A percentile compares a stretch with the other conserved stretches of the same genome.
phyloP scores from a whole-genome alignment of 768 basidiomycete genomes.

The Phanerochaete carnosa region DNA sequence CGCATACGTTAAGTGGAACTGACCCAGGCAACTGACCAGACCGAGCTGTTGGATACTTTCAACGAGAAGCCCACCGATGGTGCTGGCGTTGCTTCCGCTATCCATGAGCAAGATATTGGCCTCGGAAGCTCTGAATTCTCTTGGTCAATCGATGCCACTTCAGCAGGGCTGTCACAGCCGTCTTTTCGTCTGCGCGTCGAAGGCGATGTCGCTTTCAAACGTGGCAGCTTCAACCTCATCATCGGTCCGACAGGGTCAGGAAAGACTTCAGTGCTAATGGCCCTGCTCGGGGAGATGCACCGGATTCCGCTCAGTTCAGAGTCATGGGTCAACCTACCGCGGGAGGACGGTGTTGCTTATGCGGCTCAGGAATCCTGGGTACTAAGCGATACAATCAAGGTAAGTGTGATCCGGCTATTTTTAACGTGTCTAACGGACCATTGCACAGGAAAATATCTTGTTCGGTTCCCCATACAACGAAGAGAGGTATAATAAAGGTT shows the following conservation, averaged over 20 bases:
- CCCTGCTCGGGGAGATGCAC: conserved; percentile 34
- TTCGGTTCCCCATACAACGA: not conserved
- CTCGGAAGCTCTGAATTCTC: conserved; percentile 26
- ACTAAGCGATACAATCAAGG: conserved; percentile 40
- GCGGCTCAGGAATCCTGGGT: conserved; percentile 50
- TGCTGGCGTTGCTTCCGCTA: conserved; percentile 3
- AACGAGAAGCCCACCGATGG: not conserved
- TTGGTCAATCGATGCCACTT: conserved; percentile 19
- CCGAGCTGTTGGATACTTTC: conserved; percentile 29
- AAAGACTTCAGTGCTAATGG: conserved; percentile 32
- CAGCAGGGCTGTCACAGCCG: conserved; percentile 14
- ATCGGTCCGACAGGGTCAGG: conserved; percentile 29
- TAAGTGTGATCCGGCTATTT: not conserved
- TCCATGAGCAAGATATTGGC: conserved; percentile 14
- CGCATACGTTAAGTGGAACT: not conserved
- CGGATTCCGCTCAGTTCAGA: conserved; percentile 26
- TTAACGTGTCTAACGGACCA: not conserved
- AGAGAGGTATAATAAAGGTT: not conserved
- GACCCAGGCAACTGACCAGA: conserved; percentile 13
- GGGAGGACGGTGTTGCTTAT: conserved; percentile 43
- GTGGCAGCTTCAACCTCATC: conserved; percentile 26
- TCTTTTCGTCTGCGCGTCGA: conserved; percentile 26
- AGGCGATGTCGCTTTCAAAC: conserved; percentile 26
- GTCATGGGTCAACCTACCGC: conserved; percentile 40
- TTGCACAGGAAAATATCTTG: not conserved